Conservation (phyloP, 208 protist species). For the Herpetomonas tarakana region DNA sequence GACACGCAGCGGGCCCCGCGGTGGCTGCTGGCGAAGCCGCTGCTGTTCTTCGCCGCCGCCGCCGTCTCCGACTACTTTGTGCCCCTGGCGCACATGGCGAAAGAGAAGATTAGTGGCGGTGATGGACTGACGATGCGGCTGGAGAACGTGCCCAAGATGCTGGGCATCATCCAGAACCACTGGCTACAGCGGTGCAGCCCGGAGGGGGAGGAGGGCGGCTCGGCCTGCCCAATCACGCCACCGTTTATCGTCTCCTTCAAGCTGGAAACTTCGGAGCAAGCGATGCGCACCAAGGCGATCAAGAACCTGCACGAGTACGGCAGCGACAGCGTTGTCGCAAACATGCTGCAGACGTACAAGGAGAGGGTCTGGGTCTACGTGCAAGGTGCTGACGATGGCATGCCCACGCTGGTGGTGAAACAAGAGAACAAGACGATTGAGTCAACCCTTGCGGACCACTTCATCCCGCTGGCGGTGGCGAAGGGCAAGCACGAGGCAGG, state of each 20-base stretch:
- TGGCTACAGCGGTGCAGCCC: conserved; percentile 39
- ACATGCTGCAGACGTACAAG: conserved; percentile 82
- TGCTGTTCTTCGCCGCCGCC: conserved; percentile 73
- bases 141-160: conserved; percentile 67
- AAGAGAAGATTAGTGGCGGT: conserved; percentile 77
- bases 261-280: conserved; percentile 67
- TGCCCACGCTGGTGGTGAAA: conserved; percentile 21
- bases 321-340: conserved; percentile 78
- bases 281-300: conserved; percentile 66
- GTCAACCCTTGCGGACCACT: conserved; percentile 38
- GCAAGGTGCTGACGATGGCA: conserved; percentile 19
- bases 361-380: conserved; percentile 70
- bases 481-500: neutral
- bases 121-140: conserved; percentile 64
- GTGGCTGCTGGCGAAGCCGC: conserved; percentile 19
- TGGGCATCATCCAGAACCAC: conserved; percentile 41
- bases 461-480: conserved; percentile 27
- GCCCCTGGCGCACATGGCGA: conserved; percentile 42
- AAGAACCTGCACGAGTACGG: conserved; percentile 61
- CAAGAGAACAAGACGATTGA: conserved; percentile 52
- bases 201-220: neutral
- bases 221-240: conserved; percentile 9
- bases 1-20: conserved; percentile 10
- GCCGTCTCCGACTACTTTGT: conserved; percentile 87
- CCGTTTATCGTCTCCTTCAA: conserved; percentile 78